Conservation (phyloP, 805 yeast species). For the Yamadazyma takamatsuzukensis region DNA sequence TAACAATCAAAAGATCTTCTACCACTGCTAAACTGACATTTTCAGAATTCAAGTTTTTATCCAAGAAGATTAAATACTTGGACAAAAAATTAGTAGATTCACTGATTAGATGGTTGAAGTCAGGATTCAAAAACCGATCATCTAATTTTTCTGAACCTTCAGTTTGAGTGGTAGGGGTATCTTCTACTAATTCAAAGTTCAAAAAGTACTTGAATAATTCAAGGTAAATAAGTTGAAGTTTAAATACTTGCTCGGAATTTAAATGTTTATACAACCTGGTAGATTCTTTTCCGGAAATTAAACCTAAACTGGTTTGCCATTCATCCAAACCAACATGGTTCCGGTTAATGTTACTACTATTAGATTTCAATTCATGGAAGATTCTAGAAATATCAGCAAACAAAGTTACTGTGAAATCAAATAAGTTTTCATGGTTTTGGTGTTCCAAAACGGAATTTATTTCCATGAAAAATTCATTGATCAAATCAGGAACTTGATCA, state of each 20-base stretch:
- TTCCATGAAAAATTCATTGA: conserved; percentile 58
- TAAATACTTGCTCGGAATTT: conserved; percentile 21
- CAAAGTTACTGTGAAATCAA: conserved; percentile 22
- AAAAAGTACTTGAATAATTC: conserved; percentile 34
- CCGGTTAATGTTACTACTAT: conserved; percentile 35
- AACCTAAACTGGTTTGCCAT: conserved; percentile 41
- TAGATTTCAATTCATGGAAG: conserved; percentile 14
- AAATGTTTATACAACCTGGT: conserved; percentile 19
- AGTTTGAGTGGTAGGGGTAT: conserved; percentile 2
- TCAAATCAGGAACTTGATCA: conserved; percentile 81
- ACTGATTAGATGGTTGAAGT: conserved; percentile 40
- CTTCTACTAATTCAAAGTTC: conserved; percentile 22
- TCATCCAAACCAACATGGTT: conserved; percentile 40
- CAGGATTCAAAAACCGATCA: conserved; percentile 30
- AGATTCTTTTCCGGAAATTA: conserved; percentile 12
- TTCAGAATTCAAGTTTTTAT: conserved; percentile 25
- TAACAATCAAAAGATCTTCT: conserved; percentile 16
- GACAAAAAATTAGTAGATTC: conserved; percentile 39
- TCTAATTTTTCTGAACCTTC: conserved; percentile 1
- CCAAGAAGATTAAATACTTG: conserved; percentile 34
- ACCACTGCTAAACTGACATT: conserved; percentile 21
- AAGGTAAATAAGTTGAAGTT: conserved; percentile 39
- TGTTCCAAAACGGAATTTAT: conserved; percentile 29
- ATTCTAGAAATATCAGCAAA: conserved; percentile 30
- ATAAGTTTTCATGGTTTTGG: conserved; percentile 8